These are phyloP conservation scores for Sugiyamaella valdiviana DNA, from an alignment of 805 yeast genomes.

Conservation along the genomic window DNA sequence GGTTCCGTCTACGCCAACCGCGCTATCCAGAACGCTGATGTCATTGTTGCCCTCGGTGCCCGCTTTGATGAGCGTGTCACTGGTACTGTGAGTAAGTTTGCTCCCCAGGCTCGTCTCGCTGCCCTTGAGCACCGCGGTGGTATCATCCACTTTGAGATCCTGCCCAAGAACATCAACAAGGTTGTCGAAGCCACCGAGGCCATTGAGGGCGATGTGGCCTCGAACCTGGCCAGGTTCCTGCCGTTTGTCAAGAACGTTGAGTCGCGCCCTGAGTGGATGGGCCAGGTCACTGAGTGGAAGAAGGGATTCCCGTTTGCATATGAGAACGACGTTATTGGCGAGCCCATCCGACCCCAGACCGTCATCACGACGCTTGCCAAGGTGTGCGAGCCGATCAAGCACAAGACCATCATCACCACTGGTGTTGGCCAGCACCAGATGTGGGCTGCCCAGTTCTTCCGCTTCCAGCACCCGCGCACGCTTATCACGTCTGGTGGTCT, in stretches of 20 bases:
- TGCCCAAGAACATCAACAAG: conserved; percentile 95
- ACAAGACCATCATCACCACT: conserved; percentile 83
- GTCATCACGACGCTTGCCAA: conserved; percentile 71
- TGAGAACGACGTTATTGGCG: conserved; percentile 52
- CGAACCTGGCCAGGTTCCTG: conserved; percentile 63
- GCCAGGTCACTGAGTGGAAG: conserved; percentile 73
- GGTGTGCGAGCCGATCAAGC: conserved; percentile 55
- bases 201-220: conserved; percentile 90
- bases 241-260: conserved; percentile 60
- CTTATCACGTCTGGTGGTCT: conserved; percentile 98
- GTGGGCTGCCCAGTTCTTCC: conserved; percentile 99
- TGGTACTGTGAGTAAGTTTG: conserved; percentile 75
- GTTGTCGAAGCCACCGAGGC: conserved; percentile 93
- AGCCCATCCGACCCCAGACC: conserved; percentile 83
- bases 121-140: conserved; percentile 89
- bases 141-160: conserved; percentile 90
- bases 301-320: conserved; percentile 78
- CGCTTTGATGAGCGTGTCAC: conserved; percentile 99
- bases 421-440: conserved; percentile 99
- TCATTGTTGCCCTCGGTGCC: conserved; percentile 91
- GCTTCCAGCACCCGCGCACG: conserved; percentile 88
- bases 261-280: conserved; percentile 74
- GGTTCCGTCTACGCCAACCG: conserved; percentile 92
- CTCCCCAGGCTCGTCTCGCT: conserved; percentile 88
- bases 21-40: conserved; percentile 90